Evolutionary conservation across 495 filamentous ascomycete genomes (phyloP).

Genomic region (Talaromyces ruber): DNA sequence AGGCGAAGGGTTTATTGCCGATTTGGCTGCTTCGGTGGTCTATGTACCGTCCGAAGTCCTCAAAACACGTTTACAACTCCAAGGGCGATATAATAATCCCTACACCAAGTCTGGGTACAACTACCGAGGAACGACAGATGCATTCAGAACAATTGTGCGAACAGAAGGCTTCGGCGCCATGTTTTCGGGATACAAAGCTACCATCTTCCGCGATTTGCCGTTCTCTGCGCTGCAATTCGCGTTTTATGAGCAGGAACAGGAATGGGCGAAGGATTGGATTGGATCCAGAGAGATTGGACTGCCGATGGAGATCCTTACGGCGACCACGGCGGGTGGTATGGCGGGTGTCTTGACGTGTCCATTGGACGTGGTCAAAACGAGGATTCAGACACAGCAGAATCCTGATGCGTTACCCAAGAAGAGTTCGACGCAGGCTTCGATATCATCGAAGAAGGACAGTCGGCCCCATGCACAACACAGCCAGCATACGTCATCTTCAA

Average conservation of each 20-base stretch:
- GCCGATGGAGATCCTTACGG: conserved; percentile 78
- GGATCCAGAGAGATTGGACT: conserved; percentile 74
- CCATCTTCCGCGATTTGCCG: conserved; percentile 87
- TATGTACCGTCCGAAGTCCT: conserved; percentile 96
- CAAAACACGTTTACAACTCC: conserved; percentile 89
- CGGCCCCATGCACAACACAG: conserved; percentile 21
- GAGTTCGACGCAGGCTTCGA: conserved; percentile 5
- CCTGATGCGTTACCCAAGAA: conserved; percentile 16
- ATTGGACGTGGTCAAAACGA: conserved; percentile 93
- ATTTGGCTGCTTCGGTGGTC: conserved; percentile 81
- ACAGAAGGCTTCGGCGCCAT: conserved; percentile 76
- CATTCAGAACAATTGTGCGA: conserved; percentile 71
- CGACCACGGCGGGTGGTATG: conserved; percentile 85
- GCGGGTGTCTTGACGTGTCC: conserved; percentile 93
- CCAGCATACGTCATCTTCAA: conserved; percentile 12
- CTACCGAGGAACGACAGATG: conserved; percentile 72
- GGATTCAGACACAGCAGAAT: conserved; percentile 91
- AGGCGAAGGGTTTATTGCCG: conserved; percentile 67
- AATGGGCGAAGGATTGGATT: conserved; percentile 64
- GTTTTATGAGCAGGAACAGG: conserved; percentile 92
- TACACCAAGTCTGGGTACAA: conserved; percentile 90
- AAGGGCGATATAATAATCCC: conserved; percentile 92
- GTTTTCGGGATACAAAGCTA: conserved; percentile 90
- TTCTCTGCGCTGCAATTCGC: conserved; percentile 95
- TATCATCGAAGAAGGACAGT: conserved; percentile 23